Percentiles rank a stretch among this genome's conserved stretches.
Conservation (phyloP, 192 early-diverging fungal species). For the Podila epigama region DNA sequence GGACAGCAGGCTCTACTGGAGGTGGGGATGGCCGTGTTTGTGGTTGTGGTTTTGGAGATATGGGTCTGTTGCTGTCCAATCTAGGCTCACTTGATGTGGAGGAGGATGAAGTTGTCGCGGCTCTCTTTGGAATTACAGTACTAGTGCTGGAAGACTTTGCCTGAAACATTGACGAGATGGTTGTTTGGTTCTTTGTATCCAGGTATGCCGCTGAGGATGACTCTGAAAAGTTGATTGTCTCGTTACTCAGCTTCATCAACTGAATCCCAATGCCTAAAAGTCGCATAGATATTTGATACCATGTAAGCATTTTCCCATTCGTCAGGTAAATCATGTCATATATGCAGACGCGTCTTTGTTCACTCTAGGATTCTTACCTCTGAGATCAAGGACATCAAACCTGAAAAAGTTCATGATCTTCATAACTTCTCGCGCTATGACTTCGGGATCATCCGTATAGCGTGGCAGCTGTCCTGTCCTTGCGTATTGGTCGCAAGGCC, state of each 20-base stretch:
- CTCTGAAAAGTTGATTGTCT: conserved; percentile 15
- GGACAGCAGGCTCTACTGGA: not conserved
- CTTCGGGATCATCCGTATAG: conserved; percentile 56
- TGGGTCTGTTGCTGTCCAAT: not conserved
- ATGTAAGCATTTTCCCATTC: not conserved
- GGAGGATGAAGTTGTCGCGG: not conserved
- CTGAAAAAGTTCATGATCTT: conserved; percentile 49
- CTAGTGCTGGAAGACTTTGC: not conserved
- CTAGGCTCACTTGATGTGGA: not conserved
- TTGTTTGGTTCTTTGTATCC: conserved; percentile 33
- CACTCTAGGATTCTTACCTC: conserved; percentile 24
- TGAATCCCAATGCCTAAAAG: conserved; percentile 61
- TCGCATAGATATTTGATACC: not conserved
- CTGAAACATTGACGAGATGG: conserved; percentile 34
- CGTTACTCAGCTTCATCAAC: conserved; percentile 55
- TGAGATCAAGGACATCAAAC: conserved; percentile 51
- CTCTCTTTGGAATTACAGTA: not conserved
- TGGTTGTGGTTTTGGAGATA: not conserved
- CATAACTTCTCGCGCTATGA: conserved; percentile 45
- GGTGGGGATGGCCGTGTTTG: no score
- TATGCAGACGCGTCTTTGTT: not conserved
- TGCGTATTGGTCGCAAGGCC: conserved; percentile 66
- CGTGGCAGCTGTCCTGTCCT: conserved; percentile 56
- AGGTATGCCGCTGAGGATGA: conserved; percentile 2
- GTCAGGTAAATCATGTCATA: not conserved